Base-by-base conservation (phyloP, 441 rosid species). In the Sinapis alba region DNA sequence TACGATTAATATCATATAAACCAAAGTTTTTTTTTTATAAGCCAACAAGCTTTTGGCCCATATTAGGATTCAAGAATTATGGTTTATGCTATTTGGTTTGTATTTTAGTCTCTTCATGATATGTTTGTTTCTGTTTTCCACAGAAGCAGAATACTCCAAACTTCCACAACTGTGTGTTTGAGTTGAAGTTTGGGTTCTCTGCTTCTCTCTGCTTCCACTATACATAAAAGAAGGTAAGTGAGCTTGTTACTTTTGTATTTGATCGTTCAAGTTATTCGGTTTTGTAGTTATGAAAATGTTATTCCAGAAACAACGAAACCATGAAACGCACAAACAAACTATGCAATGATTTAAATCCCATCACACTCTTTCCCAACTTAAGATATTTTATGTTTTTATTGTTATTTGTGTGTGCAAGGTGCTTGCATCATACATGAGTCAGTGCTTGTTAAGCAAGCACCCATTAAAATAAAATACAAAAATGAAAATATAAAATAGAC, bases 381-480 rank as follows among this genome's bases (percentile, higher is more conserved):
- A 54, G 18, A 64, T n/a, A 3, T 36, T 24, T 54, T 62, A 2
- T 2, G 20, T 54, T 34, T 21, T 18, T 38, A 41, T 41, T 43
- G 53, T 36, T 65, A 7, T 58, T 51, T 66, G 7, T 67, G 12
- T 53, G 66, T 73, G 53, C 53, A 78, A 68, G 69, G 57, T 79
- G 88, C 86, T 89, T 85, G 86, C 97, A 85, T 93, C 95, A 90
- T 28, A 56, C 43, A 75, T 90, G 94, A 90, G 86, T 68, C 75
- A 69, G 88, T 87, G 96, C 92, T 90, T 80, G 67, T 68, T 87
- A 84, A 89, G 94, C 94, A 86, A 80, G 41, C 86, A 83, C 91
- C 86, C 75, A 76, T 19, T 50, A 2, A 7, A 71, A 65, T 7
- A 21, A 13, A 62, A 30, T 12, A 1, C 5, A 43, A 41, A 41